Percentiles rank a stretch among this genome's conserved stretches.
phyloP scores from a whole-genome alignment of 495 filamentous ascomycete genomes.

The Podospora conica region DNA sequence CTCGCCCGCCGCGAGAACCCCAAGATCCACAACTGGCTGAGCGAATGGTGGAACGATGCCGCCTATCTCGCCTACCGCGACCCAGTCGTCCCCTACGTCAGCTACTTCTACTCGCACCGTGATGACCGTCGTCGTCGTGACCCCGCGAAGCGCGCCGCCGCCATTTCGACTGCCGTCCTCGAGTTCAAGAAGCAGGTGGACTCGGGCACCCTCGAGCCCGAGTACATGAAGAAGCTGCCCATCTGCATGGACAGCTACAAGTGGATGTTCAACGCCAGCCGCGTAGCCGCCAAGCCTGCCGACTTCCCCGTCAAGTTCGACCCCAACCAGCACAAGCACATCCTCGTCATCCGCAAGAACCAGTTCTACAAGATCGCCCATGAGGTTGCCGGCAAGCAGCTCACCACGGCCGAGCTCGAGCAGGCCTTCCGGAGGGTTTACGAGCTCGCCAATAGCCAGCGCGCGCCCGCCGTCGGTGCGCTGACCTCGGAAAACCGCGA shows the following conservation, averaged over 20 bases:
- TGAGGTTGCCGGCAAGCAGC: constrained; percentile 68
- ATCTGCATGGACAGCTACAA: constrained; percentile 97
- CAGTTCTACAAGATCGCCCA: constrained; percentile 86
- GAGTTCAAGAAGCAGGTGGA: constrained; percentile 96
- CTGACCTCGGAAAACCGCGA: constrained; percentile 91
- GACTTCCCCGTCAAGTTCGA: constrained; percentile 83
- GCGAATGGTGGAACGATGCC: constrained; percentile 94
- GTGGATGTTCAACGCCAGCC: constrained; percentile 97
- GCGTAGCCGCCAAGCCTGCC: constrained; percentile 73
- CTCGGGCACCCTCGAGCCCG: constrained; percentile 75
- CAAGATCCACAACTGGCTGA: constrained; percentile 85
- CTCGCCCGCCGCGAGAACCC: constrained; percentile 76
- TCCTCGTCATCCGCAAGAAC: constrained; percentile 88
- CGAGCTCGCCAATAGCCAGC: constrained; percentile 60
- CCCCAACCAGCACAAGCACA: constrained; percentile 69
- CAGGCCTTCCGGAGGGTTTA: constrained; percentile 81
- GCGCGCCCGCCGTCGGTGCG: constrained; percentile 68
- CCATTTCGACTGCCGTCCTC: constrained; percentile 74
- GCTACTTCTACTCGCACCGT: constrained; percentile 98
- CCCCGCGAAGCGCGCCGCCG: constrained; percentile 88
- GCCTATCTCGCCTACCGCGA: constrained; percentile 92
- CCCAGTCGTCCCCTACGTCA: constrained; percentile 95
- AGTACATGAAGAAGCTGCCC: constrained; percentile 94
- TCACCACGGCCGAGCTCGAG: constrained; percentile 85
- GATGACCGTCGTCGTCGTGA: constrained; percentile 85